Evolutionary conservation across 306 rosid genomes (phyloP), one percentile per base, ranked within the genome.

Genomic region (Castanospermum australe): DNA sequence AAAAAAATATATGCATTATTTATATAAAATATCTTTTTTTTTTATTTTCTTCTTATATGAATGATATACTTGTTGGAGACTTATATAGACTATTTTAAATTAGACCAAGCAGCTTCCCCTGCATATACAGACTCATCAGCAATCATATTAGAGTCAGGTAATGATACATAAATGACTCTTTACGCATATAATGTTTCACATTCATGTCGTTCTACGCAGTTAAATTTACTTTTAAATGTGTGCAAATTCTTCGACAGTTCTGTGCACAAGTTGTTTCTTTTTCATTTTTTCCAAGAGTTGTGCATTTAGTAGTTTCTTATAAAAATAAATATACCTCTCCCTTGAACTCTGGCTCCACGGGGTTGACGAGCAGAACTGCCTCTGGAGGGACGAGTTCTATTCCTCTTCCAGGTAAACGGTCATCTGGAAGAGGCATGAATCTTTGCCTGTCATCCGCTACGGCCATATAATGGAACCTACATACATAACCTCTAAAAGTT

Each of bases 381-480:
- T 92, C 97, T 0, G 96, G 97, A 3, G 88, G 83, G 71, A 82
- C 85, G 25, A 90, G 79, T 68, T 54, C 81, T 67, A 75, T 15
- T 48, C 96, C 96, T 84, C 97, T 89, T 41, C 6, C 69, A 0
- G 83, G 71, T 35, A n/a, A 59, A 17, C 97, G 73, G 9, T 92
- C 97, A 0, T 90, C 93, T 0, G 92, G 96, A n/a, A 89, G 88
- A 4, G 97, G 97, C 97, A 90, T 92, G 36, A 71, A 76, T 74
- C 97, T 92, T 72, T 90, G 90, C 75, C 96, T 89, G 14, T 86
- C 32, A 78, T 90, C 88, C 4, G 88, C 84, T 11, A 90, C 51
- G 0, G 84, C 96, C 97, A 92, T 92, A 72, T 90, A 90, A 52
- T 81, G 87, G 73, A 90, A 90, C 90, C 97, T 92, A 60, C 33